A percentile compares a stretch with the other conserved stretches of the same genome.
Conservation (phyloP, 2,329 filamentous ascomycete genomes). For the Penicillium brevicompactum region DNA sequence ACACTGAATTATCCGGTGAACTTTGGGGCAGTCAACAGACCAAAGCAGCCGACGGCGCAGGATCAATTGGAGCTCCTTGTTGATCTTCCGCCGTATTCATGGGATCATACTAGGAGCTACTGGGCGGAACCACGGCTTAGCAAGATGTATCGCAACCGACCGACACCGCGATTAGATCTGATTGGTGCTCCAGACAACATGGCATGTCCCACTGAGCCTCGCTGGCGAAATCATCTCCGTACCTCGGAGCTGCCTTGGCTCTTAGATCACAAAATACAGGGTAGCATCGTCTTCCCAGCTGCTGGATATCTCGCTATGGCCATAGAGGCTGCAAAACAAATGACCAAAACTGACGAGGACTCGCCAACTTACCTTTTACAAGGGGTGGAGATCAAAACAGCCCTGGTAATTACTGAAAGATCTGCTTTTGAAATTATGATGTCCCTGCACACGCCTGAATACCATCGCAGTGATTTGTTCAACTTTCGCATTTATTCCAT, state of each 20-base stretch:
- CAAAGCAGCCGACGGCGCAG: neutral
- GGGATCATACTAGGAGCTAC: slow-evolving; percentile 25
- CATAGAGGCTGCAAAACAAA: slow-evolving; percentile 27
- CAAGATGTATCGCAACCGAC: slow-evolving; percentile 22
- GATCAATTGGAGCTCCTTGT: slow-evolving; percentile 12
- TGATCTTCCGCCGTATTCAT: slow-evolving; percentile 32
- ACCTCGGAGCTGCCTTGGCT: slow-evolving; percentile 33
- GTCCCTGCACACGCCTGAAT: slow-evolving; percentile 8
- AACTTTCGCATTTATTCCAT: slow-evolving; percentile 27
- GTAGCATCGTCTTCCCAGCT: slow-evolving; percentile 28
- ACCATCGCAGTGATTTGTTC: slow-evolving; percentile 4
- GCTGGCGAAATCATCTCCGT: slow-evolving; percentile 33
- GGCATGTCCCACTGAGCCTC: slow-evolving; percentile 18
- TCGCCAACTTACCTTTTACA: slow-evolving; percentile 15
- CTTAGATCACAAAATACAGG: slow-evolving; percentile 28
- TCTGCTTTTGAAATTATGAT: slow-evolving; percentile 19
- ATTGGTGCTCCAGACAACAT: slow-evolving; percentile 23
- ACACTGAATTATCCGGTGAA: slow-evolving; percentile 14
- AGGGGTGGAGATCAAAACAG: slow-evolving; percentile 25
- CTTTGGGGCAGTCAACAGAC: slow-evolving; percentile 20
- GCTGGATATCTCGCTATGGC: slow-evolving; percentile 34
- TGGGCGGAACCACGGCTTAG: slow-evolving; percentile 31
- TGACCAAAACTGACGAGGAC: neutral
- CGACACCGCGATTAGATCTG: slow-evolving; percentile 24
- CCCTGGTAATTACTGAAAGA: slow-evolving; percentile 24